phyloP scores from a whole-genome alignment of 768 basidiomycete genomes.

The Strobilomyces confusus region DNA sequence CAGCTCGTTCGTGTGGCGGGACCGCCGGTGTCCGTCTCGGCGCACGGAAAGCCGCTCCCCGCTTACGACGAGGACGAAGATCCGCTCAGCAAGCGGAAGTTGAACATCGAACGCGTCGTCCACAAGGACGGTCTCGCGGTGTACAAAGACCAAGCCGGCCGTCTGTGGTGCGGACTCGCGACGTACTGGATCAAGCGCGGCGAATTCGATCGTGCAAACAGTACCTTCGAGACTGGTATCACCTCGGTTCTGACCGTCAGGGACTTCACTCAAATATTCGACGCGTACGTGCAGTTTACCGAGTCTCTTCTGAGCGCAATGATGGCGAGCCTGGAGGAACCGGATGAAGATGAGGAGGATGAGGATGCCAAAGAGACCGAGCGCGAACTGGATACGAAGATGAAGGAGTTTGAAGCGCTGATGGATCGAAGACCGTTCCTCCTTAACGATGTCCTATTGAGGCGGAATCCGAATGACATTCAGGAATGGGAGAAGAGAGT shows the following conservation, averaged over 20 bases:
- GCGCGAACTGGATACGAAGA: constrained; percentile 76
- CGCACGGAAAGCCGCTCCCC: constrained; percentile 46
- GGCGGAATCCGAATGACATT: constrained; percentile 95
- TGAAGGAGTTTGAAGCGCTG: constrained; percentile 90
- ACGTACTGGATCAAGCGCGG: constrained; percentile 98
- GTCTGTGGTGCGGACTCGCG: constrained; percentile 92
- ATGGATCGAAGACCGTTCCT: constrained; percentile 96
- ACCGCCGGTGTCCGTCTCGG: constrained; percentile 49
- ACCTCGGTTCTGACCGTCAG: constrained; percentile 84
- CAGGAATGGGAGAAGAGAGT: constrained; percentile 99
- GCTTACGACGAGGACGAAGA: constrained; percentile 83
- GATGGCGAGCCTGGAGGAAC: constrained; percentile 80
- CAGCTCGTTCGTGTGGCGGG: constrained; percentile 71
- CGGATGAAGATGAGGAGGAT: constrained; percentile 75
- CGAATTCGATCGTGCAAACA: constrained; percentile 88
- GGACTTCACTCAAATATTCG: constrained; percentile 97
- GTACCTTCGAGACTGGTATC: constrained; percentile 86
- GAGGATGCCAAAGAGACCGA: constrained; percentile 76
- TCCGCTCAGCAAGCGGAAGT: constrained; percentile 57
- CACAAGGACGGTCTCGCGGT: constrained; percentile 79
- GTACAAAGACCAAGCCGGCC: constrained; percentile 96
- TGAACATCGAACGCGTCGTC: constrained; percentile 87
- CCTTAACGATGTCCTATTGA: constrained; percentile 89
- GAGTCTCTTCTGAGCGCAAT: constrained; percentile 86
- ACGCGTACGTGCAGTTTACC: constrained; percentile 91